Evolutionary conservation across 441 rosid species (phyloP), one percentile per base, ranked within the genome.

Genomic region (Syzygium syzygioides): DNA sequence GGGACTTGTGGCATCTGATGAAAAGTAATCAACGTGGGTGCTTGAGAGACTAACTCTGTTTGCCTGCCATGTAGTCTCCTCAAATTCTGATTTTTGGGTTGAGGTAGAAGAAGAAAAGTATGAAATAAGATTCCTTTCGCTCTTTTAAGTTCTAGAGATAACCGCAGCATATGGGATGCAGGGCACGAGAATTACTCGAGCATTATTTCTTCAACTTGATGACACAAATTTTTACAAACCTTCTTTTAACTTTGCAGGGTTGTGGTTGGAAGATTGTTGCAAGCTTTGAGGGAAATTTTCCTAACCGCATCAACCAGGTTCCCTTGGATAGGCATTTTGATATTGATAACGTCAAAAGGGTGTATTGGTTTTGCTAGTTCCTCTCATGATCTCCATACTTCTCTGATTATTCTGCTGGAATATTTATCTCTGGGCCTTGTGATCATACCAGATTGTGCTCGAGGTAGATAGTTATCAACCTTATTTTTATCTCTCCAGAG

Each of bases 381-480:
- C 86, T 84, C 86, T 59, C 34, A 71, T 71, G 50, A 71, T 37
- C 50, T 71, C 80, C 80, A 34, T 56, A 50, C 79, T 30, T 28
- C 28, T 59, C 55, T 64, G 88, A 91, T 53, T 89, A n/a, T 52
- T 83, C 88, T 56, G 28, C 50, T 87, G 25, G 50, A 56, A 62
- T 79, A 89, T 37, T 86, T 89, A 89, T 32, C 50, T 37, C n/a
- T 37, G 83, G 83, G 83, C 52, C 83, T 68, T 90, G 92, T 91
- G 85, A 88, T 88, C 87, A 85, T 48, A 89, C 90, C 94, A 96
- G 99, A 94, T 96, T 92, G 98, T 97, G 86, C 91, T 97, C 83
- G 99, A 97, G 92, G 97, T 98, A 62, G 99, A 97, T 94, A 98
- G 99, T 89, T 97, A 97, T 93, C 99, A 97, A 92, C 99, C 99